These are phyloP conservation scores for Claviceps sp. DNA, from an alignment of 2,329 filamentous ascomycete species.

Conservation along the genomic window DNA sequence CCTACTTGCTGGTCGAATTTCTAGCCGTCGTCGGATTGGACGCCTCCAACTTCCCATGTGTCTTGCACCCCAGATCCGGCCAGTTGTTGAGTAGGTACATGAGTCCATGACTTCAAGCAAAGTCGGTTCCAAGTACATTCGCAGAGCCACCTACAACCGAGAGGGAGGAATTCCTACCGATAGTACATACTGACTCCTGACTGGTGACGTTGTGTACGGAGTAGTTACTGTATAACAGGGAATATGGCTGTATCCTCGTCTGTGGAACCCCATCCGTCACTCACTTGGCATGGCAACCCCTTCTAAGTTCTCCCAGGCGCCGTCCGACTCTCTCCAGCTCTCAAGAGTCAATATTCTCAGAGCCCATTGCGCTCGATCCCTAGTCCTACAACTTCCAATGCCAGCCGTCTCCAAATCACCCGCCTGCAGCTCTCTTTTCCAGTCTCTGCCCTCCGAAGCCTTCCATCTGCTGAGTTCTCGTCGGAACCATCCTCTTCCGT, in stretches of 20 bases:
- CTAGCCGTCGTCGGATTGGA: no score
- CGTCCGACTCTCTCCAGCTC: neutral
- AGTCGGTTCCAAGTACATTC: neutral
- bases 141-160: neutral
- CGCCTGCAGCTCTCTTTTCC: no score
- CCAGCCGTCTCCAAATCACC: no score
- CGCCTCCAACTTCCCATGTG: no score
- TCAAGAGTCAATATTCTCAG: neutral
- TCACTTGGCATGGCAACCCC: neutral
- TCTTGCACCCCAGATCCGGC: neutral
- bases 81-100: neutral
- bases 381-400: no score
- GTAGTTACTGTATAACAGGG: neutral
- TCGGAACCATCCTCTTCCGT: no score
- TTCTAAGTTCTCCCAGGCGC: neutral
- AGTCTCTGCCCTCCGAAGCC: no score
- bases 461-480: no score
- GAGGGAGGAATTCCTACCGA: neutral
- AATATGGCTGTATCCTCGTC: neutral
- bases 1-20: no score
- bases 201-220: neutral
- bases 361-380: no score
- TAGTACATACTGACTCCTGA: neutral
- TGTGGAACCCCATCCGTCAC: constrained; percentile 5
- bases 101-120: neutral